These are phyloP conservation scores for Hanseniaspora guilliermondii DNA, from an alignment of 805 yeast species.

Conservation along the genomic window DNA sequence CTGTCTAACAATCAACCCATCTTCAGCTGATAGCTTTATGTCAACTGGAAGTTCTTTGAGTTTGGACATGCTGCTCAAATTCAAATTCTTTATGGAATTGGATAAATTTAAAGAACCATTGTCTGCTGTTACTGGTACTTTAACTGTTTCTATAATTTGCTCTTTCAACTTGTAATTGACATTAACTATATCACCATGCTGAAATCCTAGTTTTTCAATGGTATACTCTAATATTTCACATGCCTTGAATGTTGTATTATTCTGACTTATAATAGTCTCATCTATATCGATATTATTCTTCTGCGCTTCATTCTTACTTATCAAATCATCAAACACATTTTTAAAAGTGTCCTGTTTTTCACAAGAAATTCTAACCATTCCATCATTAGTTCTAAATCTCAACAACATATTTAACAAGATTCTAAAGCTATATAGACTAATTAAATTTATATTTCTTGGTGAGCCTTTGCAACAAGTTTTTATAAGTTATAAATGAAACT, in stretches of 20 bases:
- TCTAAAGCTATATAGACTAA: background rate
- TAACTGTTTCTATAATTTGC: background rate
- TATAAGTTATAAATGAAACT: too few relatives aligned
- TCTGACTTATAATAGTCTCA: background rate
- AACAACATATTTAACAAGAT: constrained; percentile 34
- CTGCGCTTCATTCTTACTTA: constrained; percentile 14
- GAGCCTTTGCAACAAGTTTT: too few relatives aligned
- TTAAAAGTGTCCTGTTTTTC: constrained; percentile 36
- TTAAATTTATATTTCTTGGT: background rate
- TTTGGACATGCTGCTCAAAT: constrained; percentile 16
- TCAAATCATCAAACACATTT: constrained; percentile 33
- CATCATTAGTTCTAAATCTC: constrained; percentile 74
- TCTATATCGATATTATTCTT: background rate
- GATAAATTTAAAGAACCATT: constrained; percentile 11
- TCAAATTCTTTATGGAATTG: constrained; percentile 15
- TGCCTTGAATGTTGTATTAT: background rate
- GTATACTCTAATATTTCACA: constrained; percentile 20
- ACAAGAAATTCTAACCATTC: constrained; percentile 57
- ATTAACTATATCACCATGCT: constrained; percentile 50
- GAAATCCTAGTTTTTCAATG: constrained; percentile 36
- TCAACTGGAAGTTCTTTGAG: constrained; percentile 57
- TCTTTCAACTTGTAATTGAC: constrained; percentile 27
- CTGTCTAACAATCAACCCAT: constrained; percentile 60
- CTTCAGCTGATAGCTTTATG: constrained; percentile 44
- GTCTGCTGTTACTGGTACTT: constrained; percentile 5